These are phyloP conservation scores for Gracilaria vermiculophylla DNA, from an alignment of 23 red algal genomes.

Conservation along the genomic window DNA sequence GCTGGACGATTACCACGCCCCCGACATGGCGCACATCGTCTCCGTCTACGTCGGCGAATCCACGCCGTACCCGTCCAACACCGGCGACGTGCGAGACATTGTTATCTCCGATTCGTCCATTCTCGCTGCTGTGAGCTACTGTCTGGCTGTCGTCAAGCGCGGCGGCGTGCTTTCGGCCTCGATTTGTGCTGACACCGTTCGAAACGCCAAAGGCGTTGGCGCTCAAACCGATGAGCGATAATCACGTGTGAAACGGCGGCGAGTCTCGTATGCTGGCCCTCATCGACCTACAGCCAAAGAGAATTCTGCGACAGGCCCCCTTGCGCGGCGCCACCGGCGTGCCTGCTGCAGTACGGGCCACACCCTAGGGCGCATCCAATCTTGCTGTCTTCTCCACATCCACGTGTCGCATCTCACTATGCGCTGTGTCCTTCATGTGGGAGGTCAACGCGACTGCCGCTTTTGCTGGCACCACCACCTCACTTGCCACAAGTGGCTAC, in stretches of 20 bases:
- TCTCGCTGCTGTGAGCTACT: slow-evolving; percentile 38
- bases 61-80: not conserved
- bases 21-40: slow-evolving; percentile 49
- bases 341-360: too few species aligned
- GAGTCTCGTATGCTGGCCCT: slow-evolving; percentile 58
- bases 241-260: slow-evolving; percentile 59
- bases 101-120: slow-evolving; percentile 39
- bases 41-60: too few species aligned
- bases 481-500: slow-evolving; percentile 42
- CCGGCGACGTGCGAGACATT: slow-evolving; percentile 35
- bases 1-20: slow-evolving; percentile 50
- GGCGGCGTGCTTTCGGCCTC: too few species aligned
- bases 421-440: slow-evolving; percentile 48
- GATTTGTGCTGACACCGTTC: slow-evolving; percentile 33
- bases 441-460: slow-evolving; percentile 68
- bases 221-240: slow-evolving; percentile 50
- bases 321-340: too few species aligned
- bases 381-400: slow-evolving; percentile 63
- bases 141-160: slow-evolving; percentile 40
- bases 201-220: slow-evolving; percentile 58
- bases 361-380: not conserved
- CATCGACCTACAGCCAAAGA: slow-evolving; percentile 29
- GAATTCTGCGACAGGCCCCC: slow-evolving; percentile 63
- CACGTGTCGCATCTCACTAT: slow-evolving; percentile 65
- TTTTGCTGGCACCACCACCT: slow-evolving; percentile 49